Conservation (phyloP, 345 rosid genomes). For the Syzygium oleosum region DNA sequence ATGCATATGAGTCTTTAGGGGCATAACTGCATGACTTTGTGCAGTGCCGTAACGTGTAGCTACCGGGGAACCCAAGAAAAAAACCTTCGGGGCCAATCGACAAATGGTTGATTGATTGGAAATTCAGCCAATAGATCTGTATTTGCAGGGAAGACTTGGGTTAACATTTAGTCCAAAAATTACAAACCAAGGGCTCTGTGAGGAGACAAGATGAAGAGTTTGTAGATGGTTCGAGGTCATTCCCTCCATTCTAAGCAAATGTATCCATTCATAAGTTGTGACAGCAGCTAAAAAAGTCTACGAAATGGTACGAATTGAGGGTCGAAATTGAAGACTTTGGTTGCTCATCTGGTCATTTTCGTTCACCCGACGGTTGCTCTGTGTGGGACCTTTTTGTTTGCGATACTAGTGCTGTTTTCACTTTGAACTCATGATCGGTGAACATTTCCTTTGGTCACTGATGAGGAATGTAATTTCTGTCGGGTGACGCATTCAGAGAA, state of each 20-base stretch:
- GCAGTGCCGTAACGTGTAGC: not conserved
- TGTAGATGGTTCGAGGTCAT: not conserved
- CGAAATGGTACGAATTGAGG: not conserved
- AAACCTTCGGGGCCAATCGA: too few relatives aligned
- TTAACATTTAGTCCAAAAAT: too few relatives aligned
- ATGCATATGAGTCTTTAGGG: not conserved
- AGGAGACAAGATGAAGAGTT: too few relatives aligned
- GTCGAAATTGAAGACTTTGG: not conserved
- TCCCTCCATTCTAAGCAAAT: not conserved
- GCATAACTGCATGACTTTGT: not conserved
- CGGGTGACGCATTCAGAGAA: not conserved
- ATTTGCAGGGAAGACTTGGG: too few relatives aligned
- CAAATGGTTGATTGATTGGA: too few relatives aligned
- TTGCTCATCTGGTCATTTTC: too few relatives aligned
- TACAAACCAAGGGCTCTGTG: too few relatives aligned
- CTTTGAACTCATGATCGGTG: fast-evolving
- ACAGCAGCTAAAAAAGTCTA: not conserved
- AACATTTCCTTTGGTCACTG: not conserved
- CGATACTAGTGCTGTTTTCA: not conserved
- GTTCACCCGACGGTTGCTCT: fast-evolving
- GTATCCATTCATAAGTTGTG: not conserved
- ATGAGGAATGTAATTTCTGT: fast-evolving
- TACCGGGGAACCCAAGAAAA: too few relatives aligned
- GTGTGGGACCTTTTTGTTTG: not conserved
- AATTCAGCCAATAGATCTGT: too few relatives aligned